These are phyloP conservation scores for Allium cepa DNA, from an alignment of 106 monocot species.

Conservation along the genomic window DNA sequence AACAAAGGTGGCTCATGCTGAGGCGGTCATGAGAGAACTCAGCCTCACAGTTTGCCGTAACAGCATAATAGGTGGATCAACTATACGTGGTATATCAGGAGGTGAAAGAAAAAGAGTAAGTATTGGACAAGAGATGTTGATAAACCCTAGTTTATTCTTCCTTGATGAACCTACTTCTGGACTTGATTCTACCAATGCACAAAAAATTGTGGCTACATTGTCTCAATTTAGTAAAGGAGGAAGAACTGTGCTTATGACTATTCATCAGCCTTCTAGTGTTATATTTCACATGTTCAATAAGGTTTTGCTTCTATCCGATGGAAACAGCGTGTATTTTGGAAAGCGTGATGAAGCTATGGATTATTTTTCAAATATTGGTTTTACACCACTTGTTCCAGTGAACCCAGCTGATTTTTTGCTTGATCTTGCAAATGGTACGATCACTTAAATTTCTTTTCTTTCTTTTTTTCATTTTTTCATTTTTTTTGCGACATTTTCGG, in stretches of 20 bases:
- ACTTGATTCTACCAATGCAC: slow-evolving; percentile 33
- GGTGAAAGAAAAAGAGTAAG: slow-evolving; percentile 44
- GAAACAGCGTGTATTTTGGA: slow-evolving; percentile 36
- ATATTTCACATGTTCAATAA: slow-evolving; percentile 43
- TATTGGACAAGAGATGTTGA: slow-evolving; percentile 39
- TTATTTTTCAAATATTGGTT: slow-evolving; percentile 63
- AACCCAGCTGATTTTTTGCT: slow-evolving; percentile 83
- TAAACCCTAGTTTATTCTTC: slow-evolving; percentile 32
- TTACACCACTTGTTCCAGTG: slow-evolving; percentile 30
- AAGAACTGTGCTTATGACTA: slow-evolving; percentile 33
- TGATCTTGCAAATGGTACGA: slow-evolving; percentile 75
- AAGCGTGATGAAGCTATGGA: slow-evolving; percentile 41
- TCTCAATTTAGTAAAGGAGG: slow-evolving; percentile 19
- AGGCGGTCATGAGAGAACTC: slow-evolving; percentile 18
- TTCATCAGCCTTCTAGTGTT: slow-evolving; percentile 41
- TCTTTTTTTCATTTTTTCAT: background rate
- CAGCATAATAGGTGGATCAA: slow-evolving; percentile 27
- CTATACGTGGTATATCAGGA: slow-evolving; percentile 29
- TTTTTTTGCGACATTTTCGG: background rate
- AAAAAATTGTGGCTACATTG: slow-evolving; percentile 16
- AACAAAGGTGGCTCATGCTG: slow-evolving; percentile 4
- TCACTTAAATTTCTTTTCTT: too few species aligned
- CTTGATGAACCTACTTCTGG: slow-evolving; percentile 47
- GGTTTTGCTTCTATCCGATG: slow-evolving; percentile 30
- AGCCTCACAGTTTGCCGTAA: slow-evolving; percentile 23